These are phyloP conservation scores for Phytopythium delawarense DNA, from an alignment of 352 stramenopile genomes.

Conservation along the genomic window DNA sequence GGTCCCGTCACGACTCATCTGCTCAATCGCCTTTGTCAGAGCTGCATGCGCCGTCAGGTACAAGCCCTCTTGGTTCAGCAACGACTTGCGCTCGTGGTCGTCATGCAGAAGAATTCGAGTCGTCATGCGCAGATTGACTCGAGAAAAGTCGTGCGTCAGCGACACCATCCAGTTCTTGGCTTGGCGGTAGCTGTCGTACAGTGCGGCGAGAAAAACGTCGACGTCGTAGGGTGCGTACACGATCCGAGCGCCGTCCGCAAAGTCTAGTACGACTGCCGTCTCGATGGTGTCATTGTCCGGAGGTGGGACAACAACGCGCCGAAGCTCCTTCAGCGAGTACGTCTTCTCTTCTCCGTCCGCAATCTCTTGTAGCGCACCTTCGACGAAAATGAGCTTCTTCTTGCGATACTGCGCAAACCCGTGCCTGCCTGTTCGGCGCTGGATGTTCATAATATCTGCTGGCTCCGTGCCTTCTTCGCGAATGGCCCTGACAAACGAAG, in stretches of 20 bases:
- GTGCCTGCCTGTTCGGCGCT: conserved; percentile 49
- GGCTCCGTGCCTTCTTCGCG: conserved; percentile 38
- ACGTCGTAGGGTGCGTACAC: conserved; percentile 57
- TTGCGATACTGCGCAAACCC: conserved; percentile 54
- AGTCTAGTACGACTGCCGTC: conserved; percentile 59
- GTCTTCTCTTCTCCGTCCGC: conserved; percentile 41
- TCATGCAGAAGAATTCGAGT: conserved; percentile 37
- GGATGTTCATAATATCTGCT: conserved; percentile 45
- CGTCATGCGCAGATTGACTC: conserved; percentile 62
- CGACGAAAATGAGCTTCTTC: conserved; percentile 61
- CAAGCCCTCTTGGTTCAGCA: conserved; percentile 62
- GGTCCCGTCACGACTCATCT: conserved; percentile 36
- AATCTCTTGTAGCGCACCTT: conserved; percentile 47
- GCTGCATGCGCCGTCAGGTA: conserved; percentile 47
- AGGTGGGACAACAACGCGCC: conserved; percentile 41
- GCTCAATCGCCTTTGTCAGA: conserved; percentile 62
- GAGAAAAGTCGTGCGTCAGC: conserved; percentile 58
- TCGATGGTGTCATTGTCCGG: conserved; percentile 23
- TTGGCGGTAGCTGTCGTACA: conserved; percentile 71
- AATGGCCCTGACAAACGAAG: conserved; percentile 25
- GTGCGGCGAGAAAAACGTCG: conserved; percentile 49
- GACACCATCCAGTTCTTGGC: conserved; percentile 62
- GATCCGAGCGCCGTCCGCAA: conserved; percentile 51
- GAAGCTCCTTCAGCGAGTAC: conserved; percentile 53
- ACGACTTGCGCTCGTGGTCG: conserved; percentile 45